These are phyloP conservation scores for Malassezia pachydermatis DNA, from an alignment of 1,284 basidiomycete genomes.

Conservation along the genomic window DNA sequence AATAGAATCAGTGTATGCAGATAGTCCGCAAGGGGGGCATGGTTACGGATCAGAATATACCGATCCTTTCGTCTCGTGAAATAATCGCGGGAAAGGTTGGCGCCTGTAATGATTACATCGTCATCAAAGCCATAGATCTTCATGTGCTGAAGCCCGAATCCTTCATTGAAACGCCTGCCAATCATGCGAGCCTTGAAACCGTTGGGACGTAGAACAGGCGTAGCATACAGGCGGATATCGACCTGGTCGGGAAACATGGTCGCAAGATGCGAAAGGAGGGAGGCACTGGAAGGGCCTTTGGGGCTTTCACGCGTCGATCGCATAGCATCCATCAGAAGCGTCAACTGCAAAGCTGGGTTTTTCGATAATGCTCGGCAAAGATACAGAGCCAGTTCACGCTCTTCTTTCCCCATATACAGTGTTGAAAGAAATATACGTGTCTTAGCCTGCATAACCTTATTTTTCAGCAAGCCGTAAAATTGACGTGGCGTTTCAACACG, in stretches of 20 bases:
- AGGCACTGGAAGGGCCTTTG: slow-evolving; percentile 52
- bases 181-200: slow-evolving; percentile 58
- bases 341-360: slow-evolving; percentile 60
- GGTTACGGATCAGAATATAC: slow-evolving; percentile 65
- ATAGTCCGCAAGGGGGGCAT: slow-evolving; percentile 65
- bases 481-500: slow-evolving; percentile 16
- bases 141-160: slow-evolving; percentile 95
- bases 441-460: slow-evolving; percentile 20
- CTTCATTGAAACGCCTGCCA: slow-evolving; percentile 89
- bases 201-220: slow-evolving; percentile 59
- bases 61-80: slow-evolving; percentile 91
- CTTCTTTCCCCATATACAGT: slow-evolving; percentile 40
- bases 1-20: slow-evolving; percentile 67
- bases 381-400: slow-evolving; percentile 26
- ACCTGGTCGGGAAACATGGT: slow-evolving; percentile 61
- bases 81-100: slow-evolving; percentile 88
- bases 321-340: slow-evolving; percentile 76
- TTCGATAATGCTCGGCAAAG: slow-evolving; percentile 25
- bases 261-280: slow-evolving; percentile 28
- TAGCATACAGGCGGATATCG: slow-evolving; percentile 63
- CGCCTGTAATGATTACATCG: slow-evolving; percentile 81
- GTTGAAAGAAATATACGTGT: slow-evolving; percentile 32
- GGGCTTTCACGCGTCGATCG: slow-evolving; percentile 73
- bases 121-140: slow-evolving; percentile 92
- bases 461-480: slow-evolving; percentile 18